These are phyloP conservation scores for Colletotrichum lini DNA, from an alignment of 2,329 filamentous ascomycete genomes.

Conservation along the genomic window DNA sequence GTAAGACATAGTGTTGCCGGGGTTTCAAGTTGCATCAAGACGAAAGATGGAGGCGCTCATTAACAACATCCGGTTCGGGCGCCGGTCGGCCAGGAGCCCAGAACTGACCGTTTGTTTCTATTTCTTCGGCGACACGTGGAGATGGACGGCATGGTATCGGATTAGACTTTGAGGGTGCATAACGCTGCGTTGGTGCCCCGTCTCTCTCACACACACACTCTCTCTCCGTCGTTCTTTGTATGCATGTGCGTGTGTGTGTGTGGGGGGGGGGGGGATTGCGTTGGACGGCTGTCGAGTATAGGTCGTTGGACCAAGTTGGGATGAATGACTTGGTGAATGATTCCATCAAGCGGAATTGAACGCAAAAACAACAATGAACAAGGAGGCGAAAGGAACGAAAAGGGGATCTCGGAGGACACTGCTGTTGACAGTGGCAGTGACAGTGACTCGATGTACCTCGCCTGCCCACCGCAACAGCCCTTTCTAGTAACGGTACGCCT, in stretches of 20 bases:
- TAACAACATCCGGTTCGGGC: background rate
- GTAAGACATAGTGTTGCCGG: background rate
- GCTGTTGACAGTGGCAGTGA: background rate
- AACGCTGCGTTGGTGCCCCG: conserved; percentile 18
- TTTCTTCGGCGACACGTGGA: conserved; percentile 35
- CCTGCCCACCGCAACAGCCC: background rate
- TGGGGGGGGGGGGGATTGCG: background rate
- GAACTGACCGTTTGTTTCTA: conserved; percentile 31
- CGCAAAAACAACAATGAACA: background rate
- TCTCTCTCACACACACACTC: too few relatives aligned
- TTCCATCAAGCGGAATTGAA: background rate
- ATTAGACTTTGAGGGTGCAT: conserved; percentile 34
- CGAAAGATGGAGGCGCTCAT: background rate
- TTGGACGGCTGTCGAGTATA: conserved; percentile 8
- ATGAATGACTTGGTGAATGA: conserved; percentile 37
- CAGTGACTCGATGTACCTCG: conserved; percentile 6
- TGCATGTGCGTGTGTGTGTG: conserved; percentile 8
- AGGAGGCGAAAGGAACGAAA: background rate
- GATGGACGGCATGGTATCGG: conserved; percentile 12
- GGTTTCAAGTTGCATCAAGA: background rate
- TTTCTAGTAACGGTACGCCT: too few relatives aligned
- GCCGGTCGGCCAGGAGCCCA: background rate
- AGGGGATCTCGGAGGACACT: conserved; percentile 8
- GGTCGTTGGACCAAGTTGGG: conserved; percentile 17
- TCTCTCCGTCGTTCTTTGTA: background rate